Evolutionary conservation across 2,329 filamentous ascomycete species (phyloP), one percentile per base, ranked within the genome.

Genomic region (Falciphora oryzae): DNA sequence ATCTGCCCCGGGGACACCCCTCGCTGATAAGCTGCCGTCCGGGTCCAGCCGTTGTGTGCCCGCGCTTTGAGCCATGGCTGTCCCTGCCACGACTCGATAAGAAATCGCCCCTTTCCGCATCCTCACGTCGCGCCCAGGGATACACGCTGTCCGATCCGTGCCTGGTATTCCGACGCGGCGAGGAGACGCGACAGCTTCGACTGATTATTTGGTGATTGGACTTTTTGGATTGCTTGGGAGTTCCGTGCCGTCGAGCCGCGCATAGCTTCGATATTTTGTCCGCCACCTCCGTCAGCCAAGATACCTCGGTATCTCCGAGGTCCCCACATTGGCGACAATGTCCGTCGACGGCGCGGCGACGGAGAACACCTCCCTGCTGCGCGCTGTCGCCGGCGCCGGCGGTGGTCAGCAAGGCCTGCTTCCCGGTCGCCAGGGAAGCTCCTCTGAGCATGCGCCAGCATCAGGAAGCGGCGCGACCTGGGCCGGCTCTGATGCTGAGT

Each of bases 401-500:
- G 22, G n/a, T 53, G 44, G 6, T 18, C 16, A 10, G 38, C 38
- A 22, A 8, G 38, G 16, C 38, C 18, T 22, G 5, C 38, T 50
- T 22, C 2, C 38, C 18, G 16, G 16, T 22, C 16, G 44, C 18
- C 44, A 25, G 6, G 7, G 10, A 2, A 25, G 22, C 44, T n/a
- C 44, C 38, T 22, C 38, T 5, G 38, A 44, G 16, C 38, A 44
- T 10, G 32, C 32, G 22, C 44, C 44, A 4, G 65, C 63, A 58
- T 65, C 67, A 25, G 64, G 62, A 3, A 65, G 68, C 38, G 63
- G 58, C 16, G 65, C 65, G 11, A 32, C 71, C 66, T 87, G 84
- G 83, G 76, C 77, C 62, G 82, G 80, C 10, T 53, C 6, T 53
- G 71, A 77, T 29, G 78, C 78, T 16, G 88, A 91, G 69, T 91